Evolutionary conservation across 768 basidiomycete species (phyloP).

Genomic region (Mycena polygramma): DNA sequence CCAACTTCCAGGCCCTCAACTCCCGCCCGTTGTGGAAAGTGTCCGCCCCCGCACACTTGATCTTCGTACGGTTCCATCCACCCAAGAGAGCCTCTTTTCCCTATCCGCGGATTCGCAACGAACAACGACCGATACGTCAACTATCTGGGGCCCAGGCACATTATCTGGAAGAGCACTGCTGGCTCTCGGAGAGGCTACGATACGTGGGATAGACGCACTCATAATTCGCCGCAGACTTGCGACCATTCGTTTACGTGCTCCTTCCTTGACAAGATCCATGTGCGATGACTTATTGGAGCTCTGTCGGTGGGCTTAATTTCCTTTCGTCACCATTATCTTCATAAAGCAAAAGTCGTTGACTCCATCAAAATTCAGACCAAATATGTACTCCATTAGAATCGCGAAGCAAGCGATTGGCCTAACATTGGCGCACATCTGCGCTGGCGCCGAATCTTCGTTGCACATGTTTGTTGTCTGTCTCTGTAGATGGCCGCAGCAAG

Average conservation of each 20-base stretch:
- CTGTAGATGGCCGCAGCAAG: slow-evolving; percentile 16
- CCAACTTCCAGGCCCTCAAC: no score
- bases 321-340: neutral
- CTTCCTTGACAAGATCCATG: neutral
- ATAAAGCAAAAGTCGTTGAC: neutral
- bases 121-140: slow-evolving; percentile 25
- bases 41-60: no score
- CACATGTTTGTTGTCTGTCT: neutral
- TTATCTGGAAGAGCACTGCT: slow-evolving; percentile 39
- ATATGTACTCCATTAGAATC: slow-evolving; percentile 13
- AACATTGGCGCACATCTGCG: slow-evolving; percentile 9
- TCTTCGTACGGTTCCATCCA: no score
- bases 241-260: slow-evolving; percentile 17
- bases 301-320: slow-evolving; percentile 7
- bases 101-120: neutral
- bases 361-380: neutral
- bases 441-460: neutral
- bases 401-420: slow-evolving; percentile 4
- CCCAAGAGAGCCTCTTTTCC: no score
- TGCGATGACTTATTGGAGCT: slow-evolving; percentile 24
- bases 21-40: no score
- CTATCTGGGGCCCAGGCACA: slow-evolving; percentile 41
- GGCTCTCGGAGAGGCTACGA: slow-evolving; percentile 38
- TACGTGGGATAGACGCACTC: slow-evolving; percentile 37
- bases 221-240: slow-evolving; percentile 34